A percentile compares a stretch with the other conserved stretches of the same genome.
phyloP scores from a whole-genome alignment of 2,329 filamentous ascomycete genomes.

The Paramyrothecium roridum region DNA sequence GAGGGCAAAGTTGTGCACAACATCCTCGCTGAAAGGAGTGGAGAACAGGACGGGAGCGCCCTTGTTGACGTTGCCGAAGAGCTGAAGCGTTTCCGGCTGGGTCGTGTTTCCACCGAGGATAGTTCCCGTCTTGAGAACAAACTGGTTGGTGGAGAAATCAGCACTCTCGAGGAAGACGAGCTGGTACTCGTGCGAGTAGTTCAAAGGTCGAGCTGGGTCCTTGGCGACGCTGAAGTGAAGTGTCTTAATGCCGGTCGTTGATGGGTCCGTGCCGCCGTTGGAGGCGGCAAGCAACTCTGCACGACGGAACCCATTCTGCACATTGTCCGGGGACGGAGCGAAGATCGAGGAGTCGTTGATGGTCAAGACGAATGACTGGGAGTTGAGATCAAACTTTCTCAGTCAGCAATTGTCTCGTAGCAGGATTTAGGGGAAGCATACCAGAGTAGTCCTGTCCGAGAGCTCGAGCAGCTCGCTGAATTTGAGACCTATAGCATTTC shows the following conservation, averaged over 20 bases:
- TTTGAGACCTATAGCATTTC: conserved; percentile 32
- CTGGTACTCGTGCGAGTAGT: conserved; percentile 60
- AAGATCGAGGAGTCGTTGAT: conserved; percentile 60
- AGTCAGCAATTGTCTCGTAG: conserved; percentile 6
- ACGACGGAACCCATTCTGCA: conserved; percentile 58
- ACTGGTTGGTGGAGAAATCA: conserved; percentile 47
- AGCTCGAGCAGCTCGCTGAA: conserved; percentile 50
- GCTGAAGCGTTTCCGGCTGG: conserved; percentile 38
- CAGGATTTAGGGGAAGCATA: conserved; percentile 19
- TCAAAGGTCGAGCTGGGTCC: conserved; percentile 47
- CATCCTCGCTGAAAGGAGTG: conserved; percentile 43
- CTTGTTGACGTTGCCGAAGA: conserved; percentile 45
- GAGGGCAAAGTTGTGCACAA: conserved; percentile 62
- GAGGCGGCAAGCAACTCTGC: conserved; percentile 51
- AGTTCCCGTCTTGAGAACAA: conserved; percentile 53
- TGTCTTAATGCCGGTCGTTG: conserved; percentile 53
- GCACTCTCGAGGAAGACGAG: conserved; percentile 47
- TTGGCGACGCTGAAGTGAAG: conserved; percentile 59
- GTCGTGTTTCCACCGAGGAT: conserved; percentile 36
- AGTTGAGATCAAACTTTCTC: conserved; percentile 38
- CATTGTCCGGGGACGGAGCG: conserved; percentile 39
- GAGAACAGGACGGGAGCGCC: conserved; percentile 42
- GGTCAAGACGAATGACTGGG: conserved; percentile 49
- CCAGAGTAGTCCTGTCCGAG: conserved; percentile 28
- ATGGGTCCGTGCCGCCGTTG: conserved; percentile 48